These are phyloP conservation scores for Colletotrichum gloeosporioides DNA, from an alignment of 2,329 filamentous ascomycete species.

Conservation along the genomic window DNA sequence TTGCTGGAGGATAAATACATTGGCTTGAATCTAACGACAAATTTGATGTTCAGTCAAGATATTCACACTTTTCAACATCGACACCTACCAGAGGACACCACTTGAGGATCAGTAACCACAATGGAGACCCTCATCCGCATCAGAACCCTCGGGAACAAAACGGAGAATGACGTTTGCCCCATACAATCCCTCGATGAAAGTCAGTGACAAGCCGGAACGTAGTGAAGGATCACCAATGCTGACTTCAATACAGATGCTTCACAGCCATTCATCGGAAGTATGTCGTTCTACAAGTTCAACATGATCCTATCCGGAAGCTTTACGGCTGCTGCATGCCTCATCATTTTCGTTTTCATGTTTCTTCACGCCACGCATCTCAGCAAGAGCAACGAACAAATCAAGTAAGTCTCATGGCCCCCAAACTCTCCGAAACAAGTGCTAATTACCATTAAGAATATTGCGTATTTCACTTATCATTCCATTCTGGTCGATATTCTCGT, in stretches of 20 bases:
- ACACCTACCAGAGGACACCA: neutral
- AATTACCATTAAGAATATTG: conserved; percentile 36
- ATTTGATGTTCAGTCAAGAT: neutral
- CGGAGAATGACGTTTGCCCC: neutral
- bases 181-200: neutral
- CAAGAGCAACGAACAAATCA: conserved; percentile 44
- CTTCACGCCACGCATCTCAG: conserved; percentile 43
- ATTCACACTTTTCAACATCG: neutral
- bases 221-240: neutral
- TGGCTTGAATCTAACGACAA: neutral
- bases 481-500: conserved; percentile 42
- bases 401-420: conserved; percentile 28
- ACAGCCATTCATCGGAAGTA: neutral
- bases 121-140: neutral
- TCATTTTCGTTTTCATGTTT: conserved; percentile 34
- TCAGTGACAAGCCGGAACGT: neutral
- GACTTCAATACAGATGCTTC: neutral
- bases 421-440: neutral
- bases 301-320: conserved; percentile 40
- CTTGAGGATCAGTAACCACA: neutral
- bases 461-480: conserved; percentile 42
- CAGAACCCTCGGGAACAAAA: neutral
- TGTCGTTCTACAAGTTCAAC: conserved; percentile 32
- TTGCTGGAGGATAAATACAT: neutral
- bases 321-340: conserved; percentile 33